A percentile compares a stretch with the other conserved stretches of the same genome.
These are phyloP conservation scores for Hamamelis virginiana DNA, from an alignment of 164 flowering plant genomes.

Conservation along the genomic window DNA sequence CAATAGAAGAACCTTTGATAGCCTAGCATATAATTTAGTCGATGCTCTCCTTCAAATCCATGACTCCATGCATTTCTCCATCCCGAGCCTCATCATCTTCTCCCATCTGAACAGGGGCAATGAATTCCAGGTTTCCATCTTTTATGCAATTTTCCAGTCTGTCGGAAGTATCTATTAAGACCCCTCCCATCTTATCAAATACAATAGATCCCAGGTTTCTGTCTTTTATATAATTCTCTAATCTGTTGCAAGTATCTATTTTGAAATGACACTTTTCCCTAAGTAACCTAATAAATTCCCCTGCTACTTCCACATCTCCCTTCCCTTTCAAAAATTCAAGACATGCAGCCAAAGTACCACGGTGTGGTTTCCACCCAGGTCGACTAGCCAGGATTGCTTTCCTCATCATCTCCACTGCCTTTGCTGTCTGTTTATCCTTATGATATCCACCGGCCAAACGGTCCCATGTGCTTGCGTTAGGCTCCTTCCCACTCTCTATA, in stretches of 20 bases:
- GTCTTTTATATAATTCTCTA: neutral
- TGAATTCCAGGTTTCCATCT: neutral
- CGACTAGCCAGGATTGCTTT: slow-evolving; percentile 17
- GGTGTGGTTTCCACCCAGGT: slow-evolving; percentile 16
- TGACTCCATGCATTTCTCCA: too few species aligned
- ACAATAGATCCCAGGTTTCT: neutral
- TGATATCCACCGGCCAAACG: slow-evolving; percentile 28
- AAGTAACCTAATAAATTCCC: slow-evolving; percentile 12
- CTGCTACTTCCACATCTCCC: slow-evolving; percentile 24
- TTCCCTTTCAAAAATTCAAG: slow-evolving; percentile 27
- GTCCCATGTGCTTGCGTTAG: slow-evolving; percentile 26
- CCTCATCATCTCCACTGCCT: slow-evolving; percentile 33
- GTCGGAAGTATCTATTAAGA: neutral
- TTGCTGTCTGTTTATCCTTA: slow-evolving; percentile 20
- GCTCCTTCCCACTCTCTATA: slow-evolving; percentile 23
- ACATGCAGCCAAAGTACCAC: slow-evolving; percentile 16
- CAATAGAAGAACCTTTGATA: too few species aligned
- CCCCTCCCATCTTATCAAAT: slow-evolving; percentile 3
- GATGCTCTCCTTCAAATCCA: too few species aligned
- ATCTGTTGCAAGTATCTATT: neutral
- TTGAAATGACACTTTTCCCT: slow-evolving; percentile 2
- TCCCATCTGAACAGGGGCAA: slow-evolving; percentile 3
- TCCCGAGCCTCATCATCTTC: too few species aligned
- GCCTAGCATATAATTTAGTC: too few species aligned
- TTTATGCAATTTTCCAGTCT: neutral